Conservation (phyloP, 805 yeast species). For the Lipomyces chichibuensis region DNA sequence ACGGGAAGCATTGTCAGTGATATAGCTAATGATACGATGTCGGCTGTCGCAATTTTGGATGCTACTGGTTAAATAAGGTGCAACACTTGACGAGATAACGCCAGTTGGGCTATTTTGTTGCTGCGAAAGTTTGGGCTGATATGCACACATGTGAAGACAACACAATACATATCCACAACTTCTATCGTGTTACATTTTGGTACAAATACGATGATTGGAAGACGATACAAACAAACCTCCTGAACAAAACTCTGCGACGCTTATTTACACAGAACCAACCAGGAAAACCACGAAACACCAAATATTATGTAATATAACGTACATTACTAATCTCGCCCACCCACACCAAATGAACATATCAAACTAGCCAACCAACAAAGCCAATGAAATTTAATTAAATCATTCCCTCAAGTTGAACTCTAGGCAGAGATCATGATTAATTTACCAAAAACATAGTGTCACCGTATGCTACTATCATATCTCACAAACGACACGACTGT, state of each 20-base stretch:
- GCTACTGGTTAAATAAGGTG: background rate
- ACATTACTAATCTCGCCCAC: background rate
- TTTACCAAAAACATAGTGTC: background rate
- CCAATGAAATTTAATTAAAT: background rate
- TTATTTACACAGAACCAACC: background rate
- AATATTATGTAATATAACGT: background rate
- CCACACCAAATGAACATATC: background rate
- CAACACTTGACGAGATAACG: background rate
- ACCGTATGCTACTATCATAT: background rate
- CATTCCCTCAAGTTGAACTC: background rate
- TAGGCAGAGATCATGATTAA: background rate
- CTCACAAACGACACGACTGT: background rate
- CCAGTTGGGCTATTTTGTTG: background rate
- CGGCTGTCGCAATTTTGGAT: background rate
- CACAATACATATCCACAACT: background rate
- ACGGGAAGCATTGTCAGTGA: background rate
- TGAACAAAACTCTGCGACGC: background rate
- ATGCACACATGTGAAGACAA: too few species aligned
- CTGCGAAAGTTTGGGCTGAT: too few species aligned
- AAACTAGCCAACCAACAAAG: background rate
- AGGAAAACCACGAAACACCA: background rate
- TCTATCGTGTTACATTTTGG: background rate
- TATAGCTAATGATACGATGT: background rate
- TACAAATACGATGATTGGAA: background rate
- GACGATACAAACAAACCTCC: background rate